phyloP scores from a whole-genome alignment of 78 protist genomes.

The Reticulomyxa filosa region DNA sequence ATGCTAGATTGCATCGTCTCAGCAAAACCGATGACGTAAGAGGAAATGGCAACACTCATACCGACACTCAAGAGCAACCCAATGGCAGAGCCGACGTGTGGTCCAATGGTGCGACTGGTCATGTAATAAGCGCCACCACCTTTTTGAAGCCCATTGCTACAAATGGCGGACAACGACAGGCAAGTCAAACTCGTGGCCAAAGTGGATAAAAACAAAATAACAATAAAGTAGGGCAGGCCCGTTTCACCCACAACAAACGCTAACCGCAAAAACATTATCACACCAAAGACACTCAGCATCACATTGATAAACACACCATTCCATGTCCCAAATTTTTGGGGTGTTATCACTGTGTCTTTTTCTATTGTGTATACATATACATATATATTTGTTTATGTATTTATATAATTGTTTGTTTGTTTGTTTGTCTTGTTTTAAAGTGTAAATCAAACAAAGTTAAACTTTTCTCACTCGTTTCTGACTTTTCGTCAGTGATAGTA shows the following conservation, averaged over 20 bases:
- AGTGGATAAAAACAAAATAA: not conserved
- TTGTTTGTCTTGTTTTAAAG: no score
- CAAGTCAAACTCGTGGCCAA: constrained; percentile 30
- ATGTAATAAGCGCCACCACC: constrained; percentile 60
- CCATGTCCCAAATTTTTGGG: constrained; percentile 7
- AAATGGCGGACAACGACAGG: constrained; percentile 46
- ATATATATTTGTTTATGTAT: no score
- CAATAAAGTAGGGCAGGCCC: constrained; percentile 7
- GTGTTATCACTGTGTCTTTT: no score
- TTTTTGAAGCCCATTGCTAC: constrained; percentile 48
- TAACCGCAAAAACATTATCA: constrained; percentile 21
- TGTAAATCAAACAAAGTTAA: no score
- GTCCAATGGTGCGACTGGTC: constrained; percentile 50
- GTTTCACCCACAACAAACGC: constrained; percentile 44
- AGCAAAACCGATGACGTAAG: constrained; percentile 42
- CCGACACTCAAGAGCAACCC: constrained; percentile 42
- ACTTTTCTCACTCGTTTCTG: no score
- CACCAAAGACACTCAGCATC: constrained; percentile 1
- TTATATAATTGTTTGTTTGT: no score
- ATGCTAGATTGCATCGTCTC: no score
- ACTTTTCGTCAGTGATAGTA: no score
- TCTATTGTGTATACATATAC: no score
- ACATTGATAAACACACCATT: not conserved
- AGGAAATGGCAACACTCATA: constrained; percentile 22
- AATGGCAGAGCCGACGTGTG: constrained; percentile 31